Evolutionary conservation across 345 rosid genomes (phyloP), one percentile per base, ranked within the genome.

Genomic region (Camelina hispida): DNA sequence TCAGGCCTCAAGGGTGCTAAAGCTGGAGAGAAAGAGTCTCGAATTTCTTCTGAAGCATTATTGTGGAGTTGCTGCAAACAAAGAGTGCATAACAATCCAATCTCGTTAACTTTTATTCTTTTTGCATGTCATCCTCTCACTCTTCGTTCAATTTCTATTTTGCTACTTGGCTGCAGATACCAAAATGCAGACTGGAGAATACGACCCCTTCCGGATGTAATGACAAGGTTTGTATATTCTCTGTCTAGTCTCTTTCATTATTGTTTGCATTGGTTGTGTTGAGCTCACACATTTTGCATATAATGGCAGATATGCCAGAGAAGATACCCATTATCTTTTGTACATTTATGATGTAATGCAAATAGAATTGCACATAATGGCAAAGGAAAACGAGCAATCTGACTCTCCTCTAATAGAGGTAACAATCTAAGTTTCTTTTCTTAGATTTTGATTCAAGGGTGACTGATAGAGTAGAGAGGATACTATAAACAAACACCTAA

Each of bases 161-260:
- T 71, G 44, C 65, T 25, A 16, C 47, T 61, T 80, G 54, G 42
- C 71, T 83, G 84, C 90, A 94, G 97, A 75, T 94, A 94, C 82
- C 98, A 94, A 81, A 90, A 86, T 82, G 94, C 96, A 51, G 97
- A 94, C 79, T 94, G 98, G 98, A 91, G 97, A 88, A 64, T 91
- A 62, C 88, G 99, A 18, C 99, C 99, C 50, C 89, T 94, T 73
- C 91, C 97, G 53, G 81, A 84, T 53, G 97, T 84, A 75, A 94
- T 94, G 99, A 32, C 85, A 63, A 88, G 90, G 99, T 91, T 16
- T 18, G 28, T 72, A 28, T 28, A 63, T 67, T 54, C 16, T 53
- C 63, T 44, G n/a, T 42, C 50, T 44, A 25, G 37, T 63, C 65
- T 44, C 44, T 53, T 7, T 57, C 54, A 9, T 58, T 47, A 35